These are phyloP conservation scores for Tylopilus plumbeoviolaceoides DNA, from an alignment of 768 basidiomycete genomes.

Conservation along the genomic window DNA sequence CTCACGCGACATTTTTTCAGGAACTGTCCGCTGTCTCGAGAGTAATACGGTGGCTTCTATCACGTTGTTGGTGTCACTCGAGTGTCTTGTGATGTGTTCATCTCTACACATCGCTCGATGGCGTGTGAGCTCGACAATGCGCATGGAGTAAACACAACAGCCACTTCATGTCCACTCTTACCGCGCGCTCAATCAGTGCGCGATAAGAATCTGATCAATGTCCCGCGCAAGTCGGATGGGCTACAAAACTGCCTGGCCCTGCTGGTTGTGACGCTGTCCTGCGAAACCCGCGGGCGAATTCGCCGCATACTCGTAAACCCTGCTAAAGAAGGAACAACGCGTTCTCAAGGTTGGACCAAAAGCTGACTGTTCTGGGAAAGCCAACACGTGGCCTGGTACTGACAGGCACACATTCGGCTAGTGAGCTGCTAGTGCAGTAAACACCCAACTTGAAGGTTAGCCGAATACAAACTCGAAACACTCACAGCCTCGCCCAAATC, in stretches of 20 bases:
- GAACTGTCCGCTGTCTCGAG: constrained; percentile 13
- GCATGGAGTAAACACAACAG: constrained; percentile 2
- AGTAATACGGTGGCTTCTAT: constrained; percentile 27
- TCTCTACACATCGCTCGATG: constrained; percentile 4
- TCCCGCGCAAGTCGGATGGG: not conserved
- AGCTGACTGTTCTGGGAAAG: constrained; percentile 18
- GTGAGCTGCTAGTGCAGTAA: not conserved
- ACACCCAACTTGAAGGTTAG: constrained; percentile 15
- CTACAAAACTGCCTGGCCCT: constrained; percentile 5
- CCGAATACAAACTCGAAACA: constrained; percentile 18
- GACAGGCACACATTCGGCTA: not conserved
- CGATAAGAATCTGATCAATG: constrained; percentile 11
- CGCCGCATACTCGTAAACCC: constrained; percentile 9
- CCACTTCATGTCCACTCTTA: not conserved
- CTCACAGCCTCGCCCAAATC: constrained; percentile 11
- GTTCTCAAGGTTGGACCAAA: constrained; percentile 17
- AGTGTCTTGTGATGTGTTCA: constrained; percentile 25
- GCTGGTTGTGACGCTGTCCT: constrained; percentile 15
- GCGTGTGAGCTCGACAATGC: constrained; percentile 13
- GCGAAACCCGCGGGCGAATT: constrained; percentile 23
- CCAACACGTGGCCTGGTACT: constrained; percentile 12
- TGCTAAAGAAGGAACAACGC: constrained; percentile 8
- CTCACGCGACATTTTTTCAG: constrained; percentile 19
- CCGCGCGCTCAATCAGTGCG: not conserved
- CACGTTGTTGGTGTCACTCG: constrained; percentile 20